Evolutionary conservation across 192 early-diverging fungal species (phyloP), one percentile per base, ranked within the genome.

Genomic region (Mortierella claussenii): DNA sequence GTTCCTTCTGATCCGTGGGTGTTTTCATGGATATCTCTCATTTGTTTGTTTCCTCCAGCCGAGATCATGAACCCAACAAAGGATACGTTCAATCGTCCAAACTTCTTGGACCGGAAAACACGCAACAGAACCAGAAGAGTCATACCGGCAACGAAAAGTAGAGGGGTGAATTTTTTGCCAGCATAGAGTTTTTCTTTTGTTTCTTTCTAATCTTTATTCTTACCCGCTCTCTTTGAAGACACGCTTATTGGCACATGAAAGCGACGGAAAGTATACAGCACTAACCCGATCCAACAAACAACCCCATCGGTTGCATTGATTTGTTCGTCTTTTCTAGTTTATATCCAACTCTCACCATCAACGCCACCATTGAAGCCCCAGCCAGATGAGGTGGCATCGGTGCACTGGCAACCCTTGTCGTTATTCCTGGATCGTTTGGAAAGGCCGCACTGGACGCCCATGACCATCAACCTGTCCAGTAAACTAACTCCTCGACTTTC

Each of bases 321-420:
- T 36, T n/a, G 17, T 37, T n/a, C 6, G 7, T 43, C 33, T 9
- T 43, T 44, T 31, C 18, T 66, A 79, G 81, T 82, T 1, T 82
- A 79, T 56, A 63, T 82, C 24, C 81, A 82, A 65, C 46, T 79
- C n/a, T 75, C 76, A 23, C 76, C 69, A 5, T 62, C 67, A 9
- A 61, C 75, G 6, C 69, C 69, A n/a, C 69, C 64, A 49, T 57
- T 79, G 33, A 73, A 69, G 53, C 76, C 78, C 28, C 78, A 78
- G 44, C 75, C 75, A 12, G 76, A 78, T 37, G 81, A 82, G 46
- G 69, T 82, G 27, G 75, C 69, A 1, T 79, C 81, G 2, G 71
- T 74, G 8, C 81, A 82, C 49, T 82, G 76, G 75, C 66, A 79
- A 24, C 81, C 81, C 1, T 45, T 82, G 0, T 73, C 69, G 0